Percentiles rank a stretch among this genome's conserved stretches.
Evolutionary conservation across 176 grass and related monocot species (phyloP).

Genomic region (Zea mays): Zm-B73-REFERENCE-NAM-5.0 NC_050099.1:244935001-244935500

Average conservation of each 20-base stretch:
- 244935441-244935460: neutral
- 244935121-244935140: conserved; percentile 56
- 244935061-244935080: conserved; percentile 47
- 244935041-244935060: conserved; percentile 94
- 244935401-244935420: conserved; percentile 99
- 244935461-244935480: conserved; percentile 6
- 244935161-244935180: conserved; percentile 96
- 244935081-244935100: neutral
- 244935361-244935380: conserved; percentile 87
- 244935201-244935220: conserved; percentile 95
- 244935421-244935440: neutral
- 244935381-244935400: conserved; percentile 90
- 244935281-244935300: neutral
- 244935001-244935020: conserved; percentile 91
- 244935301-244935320: neutral
- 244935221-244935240: conserved; percentile 83
- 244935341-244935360: conserved; percentile 79
- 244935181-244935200: conserved; percentile 98
- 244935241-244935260: conserved; percentile 62
- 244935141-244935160: conserved; percentile 91
- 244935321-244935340: conserved; percentile 52
- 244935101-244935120: neutral
- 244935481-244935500: conserved; percentile 51
- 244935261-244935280: conserved; percentile 28
- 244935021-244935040: conserved; percentile 92